phyloP scores from a whole-genome alignment of 192 early-diverging fungal genomes.

The Backusella tarrabulga region DNA sequence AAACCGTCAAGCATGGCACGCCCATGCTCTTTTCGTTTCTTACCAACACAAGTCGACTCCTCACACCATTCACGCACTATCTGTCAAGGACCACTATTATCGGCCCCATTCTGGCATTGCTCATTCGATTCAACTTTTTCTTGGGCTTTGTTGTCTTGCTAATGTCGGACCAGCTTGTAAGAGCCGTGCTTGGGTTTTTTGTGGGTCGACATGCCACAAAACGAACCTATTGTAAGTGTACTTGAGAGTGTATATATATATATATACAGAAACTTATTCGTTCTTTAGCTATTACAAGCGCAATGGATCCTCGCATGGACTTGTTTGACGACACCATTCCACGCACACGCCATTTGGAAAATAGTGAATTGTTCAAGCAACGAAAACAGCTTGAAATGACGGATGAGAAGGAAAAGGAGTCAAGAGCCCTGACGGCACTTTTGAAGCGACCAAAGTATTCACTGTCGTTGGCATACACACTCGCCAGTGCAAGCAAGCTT shows the following conservation, averaged over 20 bases:
- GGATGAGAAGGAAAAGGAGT: constrained; percentile 1
- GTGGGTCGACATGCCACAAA: constrained; percentile 30
- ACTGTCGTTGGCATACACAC: constrained; percentile 42
- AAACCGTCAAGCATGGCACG: constrained; percentile 19
- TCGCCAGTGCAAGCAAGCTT: constrained; percentile 44
- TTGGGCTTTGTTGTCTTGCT: constrained; percentile 26
- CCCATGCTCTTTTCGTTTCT: constrained; percentile 19
- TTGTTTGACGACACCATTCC: constrained; percentile 31
- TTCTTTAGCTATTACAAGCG: constrained; percentile 21
- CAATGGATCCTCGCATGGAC: constrained; percentile 26
- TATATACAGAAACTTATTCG: too few relatives aligned
- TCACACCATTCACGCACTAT: constrained; percentile 21
- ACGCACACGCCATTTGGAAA: constrained; percentile 17
- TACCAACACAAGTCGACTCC: neutral
- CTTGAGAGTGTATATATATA: too few relatives aligned
- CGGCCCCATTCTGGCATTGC: constrained; percentile 16
- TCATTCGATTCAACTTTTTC: constrained; percentile 30
- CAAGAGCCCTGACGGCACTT: neutral
- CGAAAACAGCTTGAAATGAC: constrained; percentile 12
- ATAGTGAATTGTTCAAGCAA: constrained; percentile 19
- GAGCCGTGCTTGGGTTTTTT: constrained; percentile 18
- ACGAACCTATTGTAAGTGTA: constrained; percentile 17
- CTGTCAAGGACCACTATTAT: constrained; percentile 17
- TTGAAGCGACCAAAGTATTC: constrained; percentile 42
- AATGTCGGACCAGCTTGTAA: constrained; percentile 23